Base-by-base conservation (phyloP, 306 rosid species). In the Gastrolobium bilobum region DNA sequence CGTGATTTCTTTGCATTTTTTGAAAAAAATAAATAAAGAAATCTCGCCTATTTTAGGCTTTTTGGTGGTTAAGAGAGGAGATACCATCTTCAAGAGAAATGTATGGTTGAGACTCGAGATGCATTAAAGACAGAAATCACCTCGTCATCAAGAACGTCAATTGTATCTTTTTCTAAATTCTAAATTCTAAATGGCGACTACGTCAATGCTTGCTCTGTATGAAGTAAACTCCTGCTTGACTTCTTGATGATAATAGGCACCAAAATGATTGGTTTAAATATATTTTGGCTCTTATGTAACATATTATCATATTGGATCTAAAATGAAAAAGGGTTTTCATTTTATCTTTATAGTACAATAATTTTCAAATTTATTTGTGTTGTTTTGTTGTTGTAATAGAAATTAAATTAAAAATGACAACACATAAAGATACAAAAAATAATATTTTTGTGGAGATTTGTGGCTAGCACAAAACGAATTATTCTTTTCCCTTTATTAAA, bases 91-190 rank as follows among this genome's bases (percentile, higher is more conserved):
- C 11, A 14, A 3, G 6, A 58, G 9, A 46, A 53, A 48, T 75
- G 54, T 58, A 58, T 75, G 85, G 81, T 75, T 42, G 42, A 35
- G 37, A 46, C 30, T 59, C 33, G 44, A 20, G 7, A 70, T 38
- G 7, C 31, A 4, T 48, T 40, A 48, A n/a, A 30, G 75, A 54
- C 54, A 34, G 39, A 59, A 47, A 40, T 79, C 40, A 47, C 4
- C 43, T 33, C 63, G 46, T 73, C 80, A 29, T 44, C 37, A 65
- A 33, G 68, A 13, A 31, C 46, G 35, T 20, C 60, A 10, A 40
- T 26, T 81, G 9, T 54, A 46, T 64, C 52, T 80, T 64, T 63
- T 62, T 54, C 43, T 3, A 51, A 39, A 4, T 44, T 13, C 47
- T 3, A 62, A 35, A 58, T 31, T 4, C 65, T 11, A 31, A 20